Conservation (phyloP, 495 filamentous ascomycete species). For the Annulohypoxylon nitens region DNA sequence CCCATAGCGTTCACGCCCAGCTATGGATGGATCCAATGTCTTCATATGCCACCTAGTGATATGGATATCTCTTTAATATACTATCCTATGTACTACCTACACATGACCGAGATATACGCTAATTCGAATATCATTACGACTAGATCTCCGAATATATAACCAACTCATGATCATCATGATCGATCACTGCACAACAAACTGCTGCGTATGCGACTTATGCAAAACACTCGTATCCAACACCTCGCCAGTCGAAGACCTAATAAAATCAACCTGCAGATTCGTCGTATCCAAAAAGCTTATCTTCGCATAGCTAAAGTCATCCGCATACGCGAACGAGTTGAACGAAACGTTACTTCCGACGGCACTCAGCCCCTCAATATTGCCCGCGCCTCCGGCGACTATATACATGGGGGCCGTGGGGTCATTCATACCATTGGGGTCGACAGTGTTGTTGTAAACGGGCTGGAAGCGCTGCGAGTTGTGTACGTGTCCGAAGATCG, state of each 20-base stretch:
- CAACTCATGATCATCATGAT: not conserved
- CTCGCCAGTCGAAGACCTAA: conserved; percentile 63
- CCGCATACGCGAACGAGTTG: conserved; percentile 68
- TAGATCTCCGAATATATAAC: not conserved
- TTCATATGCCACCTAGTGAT: too few relatives aligned
- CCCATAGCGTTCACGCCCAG: not conserved
- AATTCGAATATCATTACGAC: not conserved
- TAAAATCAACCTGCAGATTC: conserved; percentile 55
- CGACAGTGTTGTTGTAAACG: conserved; percentile 56
- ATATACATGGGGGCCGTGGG: conserved; percentile 71
- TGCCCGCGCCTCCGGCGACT: conserved; percentile 58
- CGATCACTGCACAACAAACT: conserved; percentile 63
- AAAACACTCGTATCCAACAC: conserved; percentile 65
- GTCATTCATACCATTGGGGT: conserved; percentile 63
- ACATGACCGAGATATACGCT: not conserved
- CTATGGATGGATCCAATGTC: not conserved
- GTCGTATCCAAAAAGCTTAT: conserved; percentile 52
- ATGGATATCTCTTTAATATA: not conserved
- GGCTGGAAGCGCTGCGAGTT: conserved; percentile 64
- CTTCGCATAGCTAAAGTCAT: conserved; percentile 68
- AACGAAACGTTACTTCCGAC: conserved; percentile 59
- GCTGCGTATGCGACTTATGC: conserved; percentile 63
- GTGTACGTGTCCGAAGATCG: conserved; percentile 72
- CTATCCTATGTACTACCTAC: not conserved
- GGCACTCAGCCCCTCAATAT: conserved; percentile 57